Evolutionary conservation across 148 eudicot species (phyloP).

Genomic region (Diospyros kaki): DNA sequence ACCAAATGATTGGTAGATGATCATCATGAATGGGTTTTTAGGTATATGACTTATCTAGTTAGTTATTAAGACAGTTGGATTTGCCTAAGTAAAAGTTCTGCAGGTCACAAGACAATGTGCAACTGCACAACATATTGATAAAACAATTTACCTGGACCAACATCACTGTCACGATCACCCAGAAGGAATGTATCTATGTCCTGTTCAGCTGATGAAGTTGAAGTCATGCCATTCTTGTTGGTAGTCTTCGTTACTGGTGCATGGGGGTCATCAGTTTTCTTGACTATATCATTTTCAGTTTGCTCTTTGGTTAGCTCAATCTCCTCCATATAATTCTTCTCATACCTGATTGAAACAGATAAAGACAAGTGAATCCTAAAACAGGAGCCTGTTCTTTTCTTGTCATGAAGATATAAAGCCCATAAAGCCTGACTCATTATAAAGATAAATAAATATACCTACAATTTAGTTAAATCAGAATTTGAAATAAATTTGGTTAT

Average conservation of each 20-base stretch:
- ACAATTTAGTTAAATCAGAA: no score
- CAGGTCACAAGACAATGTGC: neutral
- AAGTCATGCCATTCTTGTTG: slow-evolving; percentile 32
- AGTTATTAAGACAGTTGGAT: neutral
- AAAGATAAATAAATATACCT: no score
- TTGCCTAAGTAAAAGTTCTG: no score
- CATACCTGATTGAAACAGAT: slow-evolving; percentile 37
- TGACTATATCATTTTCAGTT: slow-evolving; percentile 35
- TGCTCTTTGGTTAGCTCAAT: slow-evolving; percentile 39
- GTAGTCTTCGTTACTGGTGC: slow-evolving; percentile 27
- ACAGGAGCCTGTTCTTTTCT: neutral
- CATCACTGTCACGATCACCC: slow-evolving; percentile 63
- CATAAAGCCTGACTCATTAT: no score
- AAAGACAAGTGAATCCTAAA: neutral
- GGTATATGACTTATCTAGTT: neutral
- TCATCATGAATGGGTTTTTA: neutral
- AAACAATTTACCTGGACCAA: slow-evolving; percentile 45
- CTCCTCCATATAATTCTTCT: slow-evolving; percentile 49
- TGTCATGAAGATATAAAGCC: no score
- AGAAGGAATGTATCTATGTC: slow-evolving; percentile 68
- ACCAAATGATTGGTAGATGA: neutral
- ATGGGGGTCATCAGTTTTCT: slow-evolving; percentile 28
- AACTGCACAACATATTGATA: neutral
- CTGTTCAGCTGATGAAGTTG: slow-evolving; percentile 57
- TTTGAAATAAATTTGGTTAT: no score